These are phyloP conservation scores for Dictyostelium discoideum DNA, from an alignment of 78 protist genomes.

Conservation along the genomic window DNA sequence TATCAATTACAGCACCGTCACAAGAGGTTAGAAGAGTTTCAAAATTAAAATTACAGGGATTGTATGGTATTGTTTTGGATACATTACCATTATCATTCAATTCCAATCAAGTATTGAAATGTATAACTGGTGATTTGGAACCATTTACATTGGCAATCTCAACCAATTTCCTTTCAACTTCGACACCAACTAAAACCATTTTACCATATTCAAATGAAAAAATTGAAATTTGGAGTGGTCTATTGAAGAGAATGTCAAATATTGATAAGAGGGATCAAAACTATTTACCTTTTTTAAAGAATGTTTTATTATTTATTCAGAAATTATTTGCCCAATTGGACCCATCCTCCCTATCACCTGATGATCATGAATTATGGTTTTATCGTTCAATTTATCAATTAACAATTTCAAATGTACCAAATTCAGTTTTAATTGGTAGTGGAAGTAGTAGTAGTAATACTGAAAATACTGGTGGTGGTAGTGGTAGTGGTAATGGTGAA, in stretches of 20 bases:
- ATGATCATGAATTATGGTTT: neutral
- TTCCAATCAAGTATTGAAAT: neutral
- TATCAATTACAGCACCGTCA: neutral
- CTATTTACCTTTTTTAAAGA: neutral
- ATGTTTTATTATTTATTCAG: neutral
- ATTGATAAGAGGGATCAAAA: constrained; percentile 15
- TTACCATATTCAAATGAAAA: constrained; percentile 7
- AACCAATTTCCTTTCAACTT: neutral
- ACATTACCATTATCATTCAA: neutral
- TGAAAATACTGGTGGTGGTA: neutral
- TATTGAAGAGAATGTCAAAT: constrained; percentile 2
- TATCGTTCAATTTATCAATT: neutral
- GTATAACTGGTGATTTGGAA: neutral
- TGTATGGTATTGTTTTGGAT: neutral
- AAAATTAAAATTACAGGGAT: neutral
- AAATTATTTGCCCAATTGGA: constrained; percentile 2
- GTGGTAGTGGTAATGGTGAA: neutral
- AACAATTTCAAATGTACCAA: neutral
- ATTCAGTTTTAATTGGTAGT: constrained; percentile 16
- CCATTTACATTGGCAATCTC: constrained; percentile 3
- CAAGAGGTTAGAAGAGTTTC: constrained; percentile 12
- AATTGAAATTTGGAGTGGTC: constrained; percentile 45
- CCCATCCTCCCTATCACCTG: neutral
- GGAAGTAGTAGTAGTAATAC: neutral
- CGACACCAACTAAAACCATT: neutral